Evolutionary conservation across 176 grass and related monocot genomes (phyloP).

Genomic region (Oryza glumipatula): DNA sequence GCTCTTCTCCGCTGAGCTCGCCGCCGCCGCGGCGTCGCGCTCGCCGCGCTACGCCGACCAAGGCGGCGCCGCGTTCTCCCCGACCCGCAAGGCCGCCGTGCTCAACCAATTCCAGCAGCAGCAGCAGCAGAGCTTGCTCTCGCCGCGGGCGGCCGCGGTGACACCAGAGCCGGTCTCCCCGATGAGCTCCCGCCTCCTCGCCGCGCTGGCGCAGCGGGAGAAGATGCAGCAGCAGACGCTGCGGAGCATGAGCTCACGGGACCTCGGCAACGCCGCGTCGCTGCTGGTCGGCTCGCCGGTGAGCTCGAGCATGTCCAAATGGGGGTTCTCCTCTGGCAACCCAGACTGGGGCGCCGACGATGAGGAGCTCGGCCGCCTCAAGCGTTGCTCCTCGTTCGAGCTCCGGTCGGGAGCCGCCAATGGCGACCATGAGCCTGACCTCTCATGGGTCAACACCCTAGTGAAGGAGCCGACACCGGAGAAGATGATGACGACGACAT

Average conservation of each 20-base stretch:
- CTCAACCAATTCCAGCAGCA: conserved; percentile 58
- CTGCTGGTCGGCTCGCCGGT: conserved; percentile 51
- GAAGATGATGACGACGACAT: not conserved
- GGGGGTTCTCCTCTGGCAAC: conserved; percentile 52
- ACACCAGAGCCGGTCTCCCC: conserved; percentile 53
- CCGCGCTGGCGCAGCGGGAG: conserved; percentile 54
- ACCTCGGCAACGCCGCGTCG: conserved; percentile 47
- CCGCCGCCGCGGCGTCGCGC: conserved; percentile 10
- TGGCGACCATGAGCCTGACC: conserved; percentile 53
- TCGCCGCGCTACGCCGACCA: conserved; percentile 48
- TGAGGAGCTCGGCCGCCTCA: conserved; percentile 64
- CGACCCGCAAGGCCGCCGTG: conserved; percentile 50
- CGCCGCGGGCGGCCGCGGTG: conserved; percentile 23
- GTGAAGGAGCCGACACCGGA: conserved; percentile 63
- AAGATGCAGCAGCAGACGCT: conserved; percentile 72
- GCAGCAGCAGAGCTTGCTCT: conserved; percentile 58
- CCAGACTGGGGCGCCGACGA: conserved; percentile 63
- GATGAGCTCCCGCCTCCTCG: conserved; percentile 56
- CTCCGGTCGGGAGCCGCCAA: conserved; percentile 34
- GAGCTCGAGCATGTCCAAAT: conserved; percentile 56
- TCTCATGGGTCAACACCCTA: conserved; percentile 73
- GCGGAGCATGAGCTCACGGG: conserved; percentile 73
- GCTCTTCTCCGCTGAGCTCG: conserved; percentile 51
- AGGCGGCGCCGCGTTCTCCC: conserved; percentile 42
- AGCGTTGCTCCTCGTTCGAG: conserved; percentile 65